These are phyloP conservation scores for Ophiostoma sp. DNA, from an alignment of 2,329 filamentous ascomycete species.

Conservation along the genomic window DNA sequence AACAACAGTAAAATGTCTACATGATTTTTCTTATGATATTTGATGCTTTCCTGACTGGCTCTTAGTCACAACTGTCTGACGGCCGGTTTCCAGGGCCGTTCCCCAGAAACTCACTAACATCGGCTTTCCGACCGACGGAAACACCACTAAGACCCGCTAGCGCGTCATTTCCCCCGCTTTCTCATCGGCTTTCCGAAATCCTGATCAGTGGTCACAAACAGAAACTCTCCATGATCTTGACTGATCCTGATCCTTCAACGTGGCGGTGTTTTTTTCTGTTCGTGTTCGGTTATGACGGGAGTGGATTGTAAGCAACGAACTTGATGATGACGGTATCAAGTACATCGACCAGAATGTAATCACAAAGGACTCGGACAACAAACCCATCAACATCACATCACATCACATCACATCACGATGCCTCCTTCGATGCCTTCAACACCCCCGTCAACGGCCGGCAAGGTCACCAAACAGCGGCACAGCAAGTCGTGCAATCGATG, in stretches of 20 bases:
- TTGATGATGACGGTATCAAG: too few relatives aligned
- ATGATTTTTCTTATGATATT: background rate
- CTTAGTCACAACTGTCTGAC: background rate
- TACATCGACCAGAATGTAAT: background rate
- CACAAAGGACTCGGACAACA: background rate
- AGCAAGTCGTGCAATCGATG: constrained; percentile 27
- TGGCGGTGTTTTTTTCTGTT: background rate
- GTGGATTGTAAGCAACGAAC: background rate
- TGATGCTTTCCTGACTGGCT: background rate
- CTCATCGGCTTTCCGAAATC: background rate
- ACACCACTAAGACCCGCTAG: background rate
- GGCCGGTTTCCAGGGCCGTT: background rate
- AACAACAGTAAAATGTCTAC: background rate
- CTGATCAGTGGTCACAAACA: background rate
- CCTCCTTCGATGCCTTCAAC: background rate
- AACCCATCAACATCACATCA: background rate
- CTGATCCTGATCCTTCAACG: background rate
- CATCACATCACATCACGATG: background rate
- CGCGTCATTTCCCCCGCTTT: background rate
- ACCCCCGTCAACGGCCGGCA: background rate
- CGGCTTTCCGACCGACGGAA: background rate
- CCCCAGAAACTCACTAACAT: background rate
- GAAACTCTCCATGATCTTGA: background rate
- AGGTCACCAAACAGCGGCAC: constrained; percentile 15
- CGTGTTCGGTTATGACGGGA: background rate